Percentiles rank a stretch among this genome's conserved stretches.
Evolutionary conservation across 257 asterid genomes (phyloP).

Genomic region (Solanum sitiens): DNA sequence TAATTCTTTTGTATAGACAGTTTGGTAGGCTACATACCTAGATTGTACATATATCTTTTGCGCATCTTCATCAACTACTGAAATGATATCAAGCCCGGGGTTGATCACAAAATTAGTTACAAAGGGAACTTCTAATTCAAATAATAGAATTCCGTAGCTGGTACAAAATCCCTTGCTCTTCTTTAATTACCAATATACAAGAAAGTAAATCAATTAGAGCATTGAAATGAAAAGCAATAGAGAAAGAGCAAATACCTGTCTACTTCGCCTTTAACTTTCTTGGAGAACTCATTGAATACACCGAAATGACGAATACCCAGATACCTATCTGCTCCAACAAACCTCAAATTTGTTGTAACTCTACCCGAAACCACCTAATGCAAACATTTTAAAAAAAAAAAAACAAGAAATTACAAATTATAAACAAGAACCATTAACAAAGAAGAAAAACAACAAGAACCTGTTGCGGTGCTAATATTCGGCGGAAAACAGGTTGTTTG

Average conservation of each 20-base stretch:
- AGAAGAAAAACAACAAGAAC: constrained; percentile 3
- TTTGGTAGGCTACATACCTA: not conserved
- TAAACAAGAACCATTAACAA: not conserved
- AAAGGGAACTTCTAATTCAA: not conserved
- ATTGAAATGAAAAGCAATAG: not conserved
- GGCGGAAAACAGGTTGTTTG: constrained; percentile 31
- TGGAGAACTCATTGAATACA: constrained; percentile 60
- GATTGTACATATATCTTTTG: not conserved
- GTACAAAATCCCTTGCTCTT: not conserved
- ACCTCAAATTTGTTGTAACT: constrained; percentile 14
- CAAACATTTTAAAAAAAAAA: not conserved
- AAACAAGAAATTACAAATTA: not conserved
- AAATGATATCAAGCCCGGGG: not conserved
- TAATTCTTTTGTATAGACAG: not conserved
- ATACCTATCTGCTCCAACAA: constrained; percentile 21
- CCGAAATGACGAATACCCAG: constrained; percentile 52
- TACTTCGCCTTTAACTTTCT: constrained; percentile 60
- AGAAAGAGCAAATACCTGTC: constrained; percentile 24
- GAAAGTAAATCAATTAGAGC: not conserved
- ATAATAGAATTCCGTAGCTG: not conserved
- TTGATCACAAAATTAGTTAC: not conserved
- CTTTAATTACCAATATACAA: not conserved
- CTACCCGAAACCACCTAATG: constrained; percentile 36
- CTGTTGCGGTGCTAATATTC: constrained; percentile 32
- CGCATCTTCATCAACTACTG: not conserved